These are phyloP conservation scores for Penicillium fuscoglaucum DNA, from an alignment of 2,329 filamentous ascomycete genomes.

Conservation along the genomic window DNA sequence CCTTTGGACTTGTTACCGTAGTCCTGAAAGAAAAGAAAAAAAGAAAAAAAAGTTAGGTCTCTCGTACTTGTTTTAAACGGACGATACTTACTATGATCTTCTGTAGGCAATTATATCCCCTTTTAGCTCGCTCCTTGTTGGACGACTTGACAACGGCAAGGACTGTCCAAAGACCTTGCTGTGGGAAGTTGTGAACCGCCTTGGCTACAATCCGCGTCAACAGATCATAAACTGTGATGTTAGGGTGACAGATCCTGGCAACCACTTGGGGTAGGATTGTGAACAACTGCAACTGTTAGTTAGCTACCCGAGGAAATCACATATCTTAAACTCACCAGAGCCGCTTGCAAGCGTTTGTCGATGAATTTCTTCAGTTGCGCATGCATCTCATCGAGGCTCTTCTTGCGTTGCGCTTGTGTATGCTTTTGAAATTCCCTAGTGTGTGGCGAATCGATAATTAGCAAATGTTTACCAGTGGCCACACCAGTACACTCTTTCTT, in stretches of 20 bases:
- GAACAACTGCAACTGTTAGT: conserved; percentile 45
- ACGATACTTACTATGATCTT: conserved; percentile 40
- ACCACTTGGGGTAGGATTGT: conserved; percentile 85
- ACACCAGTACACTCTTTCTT: conserved; percentile 18
- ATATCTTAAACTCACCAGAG: conserved; percentile 37
- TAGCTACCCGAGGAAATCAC: not conserved
- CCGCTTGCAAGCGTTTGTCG: conserved; percentile 47
- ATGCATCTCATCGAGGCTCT: conserved; percentile 69
- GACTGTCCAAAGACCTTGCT: conserved; percentile 88
- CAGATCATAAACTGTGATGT: conserved; percentile 72
- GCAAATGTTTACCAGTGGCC: not conserved
- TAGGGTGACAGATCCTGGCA: conserved; percentile 88
- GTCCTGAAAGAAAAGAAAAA: conserved; percentile 40
- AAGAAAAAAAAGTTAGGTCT: conserved; percentile 17
- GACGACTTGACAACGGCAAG: conserved; percentile 82
- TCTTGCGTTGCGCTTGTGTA: conserved; percentile 55
- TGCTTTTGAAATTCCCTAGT: conserved; percentile 49
- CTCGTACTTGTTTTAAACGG: not conserved
- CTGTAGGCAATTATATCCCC: conserved; percentile 50
- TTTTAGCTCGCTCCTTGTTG: conserved; percentile 64
- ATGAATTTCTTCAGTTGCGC: conserved; percentile 78
- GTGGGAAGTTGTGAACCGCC: conserved; percentile 83
- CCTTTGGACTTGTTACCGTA: conserved; percentile 51
- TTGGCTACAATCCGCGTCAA: conserved; percentile 79
- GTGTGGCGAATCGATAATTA: conserved; percentile 12